phyloP scores from a whole-genome alignment of 2,329 filamentous ascomycete genomes.

The Pseudogymnoascus sp. region DNA sequence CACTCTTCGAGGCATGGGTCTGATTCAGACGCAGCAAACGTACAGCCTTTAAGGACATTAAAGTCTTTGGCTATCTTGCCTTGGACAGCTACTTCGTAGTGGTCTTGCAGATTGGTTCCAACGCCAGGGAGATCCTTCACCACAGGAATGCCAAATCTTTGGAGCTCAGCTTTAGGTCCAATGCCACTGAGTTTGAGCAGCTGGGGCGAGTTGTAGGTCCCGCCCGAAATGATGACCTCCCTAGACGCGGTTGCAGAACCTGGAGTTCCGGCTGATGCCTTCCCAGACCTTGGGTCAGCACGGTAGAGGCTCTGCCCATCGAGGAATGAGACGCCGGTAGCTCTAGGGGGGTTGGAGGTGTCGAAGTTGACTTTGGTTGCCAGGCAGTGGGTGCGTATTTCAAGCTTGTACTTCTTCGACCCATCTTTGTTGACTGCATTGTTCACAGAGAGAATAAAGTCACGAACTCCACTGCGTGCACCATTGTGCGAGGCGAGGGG shows the following conservation, averaged over 20 bases:
- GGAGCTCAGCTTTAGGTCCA: conserved; percentile 35
- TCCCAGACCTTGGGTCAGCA: conserved; percentile 35
- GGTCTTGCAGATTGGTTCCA: conserved; percentile 54
- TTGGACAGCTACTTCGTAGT: conserved; percentile 42
- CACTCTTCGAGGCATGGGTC: conserved; percentile 31
- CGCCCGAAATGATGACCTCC: conserved; percentile 44
- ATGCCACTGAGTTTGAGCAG: conserved; percentile 42
- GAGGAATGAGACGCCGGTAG: conserved; percentile 37
- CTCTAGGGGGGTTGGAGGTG: conserved; percentile 22
- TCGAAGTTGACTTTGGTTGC: conserved; percentile 37
- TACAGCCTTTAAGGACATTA: conserved; percentile 31
- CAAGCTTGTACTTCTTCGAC: conserved; percentile 19
- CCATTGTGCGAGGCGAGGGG: conserved; percentile 19
- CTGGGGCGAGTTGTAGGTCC: conserved; percentile 41
- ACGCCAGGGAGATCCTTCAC: conserved; percentile 55
- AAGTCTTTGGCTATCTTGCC: conserved; percentile 36
- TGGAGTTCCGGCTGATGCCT: conserved; percentile 18
- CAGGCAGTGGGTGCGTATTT: conserved; percentile 21
- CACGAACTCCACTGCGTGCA: conserved; percentile 20
- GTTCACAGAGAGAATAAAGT: conserved; percentile 21
- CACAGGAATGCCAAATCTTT: conserved; percentile 41
- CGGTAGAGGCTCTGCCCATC: conserved; percentile 37
- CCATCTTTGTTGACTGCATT: conserved; percentile 18
- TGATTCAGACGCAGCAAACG: conserved; percentile 31
- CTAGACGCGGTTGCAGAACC: conserved; percentile 27